Evolutionary conservation across 2,329 filamentous ascomycete species (phyloP), one percentile per base, ranked within the genome.

Genomic region (Talaromyces rugulosus): DNA sequence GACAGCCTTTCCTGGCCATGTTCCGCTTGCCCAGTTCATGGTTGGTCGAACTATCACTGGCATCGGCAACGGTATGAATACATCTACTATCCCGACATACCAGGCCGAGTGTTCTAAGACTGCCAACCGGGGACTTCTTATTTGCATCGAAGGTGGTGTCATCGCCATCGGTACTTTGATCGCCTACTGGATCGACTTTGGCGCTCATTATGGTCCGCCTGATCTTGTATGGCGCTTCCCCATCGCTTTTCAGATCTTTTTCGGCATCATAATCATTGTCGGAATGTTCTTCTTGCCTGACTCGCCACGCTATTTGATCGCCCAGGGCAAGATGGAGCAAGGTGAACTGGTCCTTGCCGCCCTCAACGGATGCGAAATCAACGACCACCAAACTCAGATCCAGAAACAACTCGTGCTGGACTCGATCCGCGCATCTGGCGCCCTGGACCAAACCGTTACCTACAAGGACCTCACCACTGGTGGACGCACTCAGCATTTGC

Each of bases 401-500:
- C 85, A 90, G 73, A 82, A 83, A 67, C 83, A 87, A 59, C 85
- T 89, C 0, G 87, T 90, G n/a, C 75, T 86, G n/a, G 89, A 92
- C 68, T 87, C 84, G 1, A 86, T 90, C 64, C 80, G 81, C 47
- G 84, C 84, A 51, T 87, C 3, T 85, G 87, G 85, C 86, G 67
- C 74, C 58, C 71, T 78, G 53, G 77, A 80, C 28, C 80, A 81
- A 72, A 80, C 80, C 34, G 79, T 81, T 0, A 79, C 78, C 4
- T 83, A 85, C 1, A 84, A 83, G 54, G 74, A 66, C n/a, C 59
- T 69, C 11, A 64, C 69, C 55, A 66, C 66, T 8, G 59, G 63
- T n/a, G 69, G 68, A 34, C 65, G 63, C 40, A 69, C 67, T 3
- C 70, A 71, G 36, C 64, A 68, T 50, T 65, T 68, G 56, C 67